A percentile compares a stretch with the other conserved stretches of the same genome.
Evolutionary conservation across 441 rosid genomes (phyloP).

Genomic region (Populus trichocarpa): DNA sequence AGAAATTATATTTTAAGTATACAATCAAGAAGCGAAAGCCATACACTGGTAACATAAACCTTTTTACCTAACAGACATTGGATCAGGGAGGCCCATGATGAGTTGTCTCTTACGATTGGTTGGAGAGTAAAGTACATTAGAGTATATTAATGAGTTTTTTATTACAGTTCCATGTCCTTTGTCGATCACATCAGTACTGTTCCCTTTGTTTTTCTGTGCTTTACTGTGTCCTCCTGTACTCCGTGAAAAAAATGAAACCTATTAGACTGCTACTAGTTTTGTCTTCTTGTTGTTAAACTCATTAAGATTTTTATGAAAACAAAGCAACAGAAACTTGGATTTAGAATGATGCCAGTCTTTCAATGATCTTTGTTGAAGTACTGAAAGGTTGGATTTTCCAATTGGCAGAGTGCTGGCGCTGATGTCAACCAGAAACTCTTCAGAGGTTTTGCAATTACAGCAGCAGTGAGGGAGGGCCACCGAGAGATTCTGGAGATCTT

Average conservation of each 20-base stretch:
- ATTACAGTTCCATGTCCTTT: slow-evolving; percentile 34
- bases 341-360: slow-evolving; percentile 4
- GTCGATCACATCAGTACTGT: slow-evolving; percentile 37
- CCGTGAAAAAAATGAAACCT: slow-evolving; percentile 21
- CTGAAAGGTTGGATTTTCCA: slow-evolving; percentile 22
- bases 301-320: not conserved
- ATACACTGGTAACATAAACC: not conserved
- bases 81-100: slow-evolving; percentile 30
- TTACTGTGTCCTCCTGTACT: slow-evolving; percentile 2
- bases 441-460: slow-evolving; percentile 88
- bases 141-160: slow-evolving; percentile 24
- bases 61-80: slow-evolving; percentile 1
- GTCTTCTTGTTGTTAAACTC: slow-evolving; percentile 11
- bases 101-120: slow-evolving; percentile 34
- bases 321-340: not conserved
- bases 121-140: slow-evolving; percentile 20
- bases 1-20: not conserved
- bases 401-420: slow-evolving; percentile 78
- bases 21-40: not conserved
- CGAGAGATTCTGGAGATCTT: slow-evolving; percentile 78
- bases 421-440: slow-evolving; percentile 93
- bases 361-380: slow-evolving; percentile 5
- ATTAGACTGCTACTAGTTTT: slow-evolving; percentile 16
- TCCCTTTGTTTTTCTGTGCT: slow-evolving; percentile 18
- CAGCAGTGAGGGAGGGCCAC: slow-evolving; percentile 89